Conservation (phyloP, 192 early-diverging fungal species). For the Spinellus fusiger region DNA sequence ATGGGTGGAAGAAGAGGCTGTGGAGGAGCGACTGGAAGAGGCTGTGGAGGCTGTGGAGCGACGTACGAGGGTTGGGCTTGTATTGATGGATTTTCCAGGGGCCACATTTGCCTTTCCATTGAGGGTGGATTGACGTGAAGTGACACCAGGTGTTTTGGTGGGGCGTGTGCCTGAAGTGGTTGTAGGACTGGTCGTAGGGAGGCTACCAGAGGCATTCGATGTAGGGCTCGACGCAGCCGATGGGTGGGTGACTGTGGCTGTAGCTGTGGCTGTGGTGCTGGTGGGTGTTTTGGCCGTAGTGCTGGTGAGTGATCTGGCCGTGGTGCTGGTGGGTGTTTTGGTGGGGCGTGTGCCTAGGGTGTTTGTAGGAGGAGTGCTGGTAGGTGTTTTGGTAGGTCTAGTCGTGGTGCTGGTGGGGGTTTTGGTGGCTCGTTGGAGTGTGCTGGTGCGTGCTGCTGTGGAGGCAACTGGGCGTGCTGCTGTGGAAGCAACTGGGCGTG, state of each 20-base stretch:
- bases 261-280: background rate
- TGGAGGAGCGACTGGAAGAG: background rate
- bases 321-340: background rate
- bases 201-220: no score
- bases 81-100: conserved; percentile 6
- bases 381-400: background rate
- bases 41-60: background rate
- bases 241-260: background rate
- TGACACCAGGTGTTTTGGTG: background rate
- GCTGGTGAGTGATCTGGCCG: background rate
- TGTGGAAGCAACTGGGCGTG: background rate
- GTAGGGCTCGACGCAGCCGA: background rate
- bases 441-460: no score
- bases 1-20: background rate
- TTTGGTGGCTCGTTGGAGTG: no score
- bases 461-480: background rate
- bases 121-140: conserved; percentile 1
- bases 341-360: background rate
- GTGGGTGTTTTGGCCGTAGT: background rate
- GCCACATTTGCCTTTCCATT: background rate
- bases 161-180: background rate
- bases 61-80: conserved; percentile 2
- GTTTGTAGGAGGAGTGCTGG: background rate
- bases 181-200: no score
- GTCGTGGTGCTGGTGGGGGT: background rate